A percentile compares a stretch with the other conserved stretches of the same genome.
These are phyloP conservation scores for Fusarium nisikadoi DNA, from an alignment of 2,329 filamentous ascomycete species.

Conservation along the genomic window DNA sequence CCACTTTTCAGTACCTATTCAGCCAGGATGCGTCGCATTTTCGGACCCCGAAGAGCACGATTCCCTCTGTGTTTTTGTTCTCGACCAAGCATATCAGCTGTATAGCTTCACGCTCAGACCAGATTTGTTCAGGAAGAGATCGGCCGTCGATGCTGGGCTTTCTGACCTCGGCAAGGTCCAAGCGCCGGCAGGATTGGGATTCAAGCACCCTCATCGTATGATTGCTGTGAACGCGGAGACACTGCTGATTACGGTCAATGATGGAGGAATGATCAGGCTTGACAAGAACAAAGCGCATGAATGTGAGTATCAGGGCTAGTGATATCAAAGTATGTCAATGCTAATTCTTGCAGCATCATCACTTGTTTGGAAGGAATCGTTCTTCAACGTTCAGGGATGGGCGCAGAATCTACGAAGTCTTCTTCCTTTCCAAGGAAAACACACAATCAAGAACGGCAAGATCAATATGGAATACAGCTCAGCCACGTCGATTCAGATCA, in stretches of 20 bases:
- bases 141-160: conserved; percentile 77
- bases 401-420: conserved; percentile 72
- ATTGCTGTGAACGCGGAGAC: conserved; percentile 78
- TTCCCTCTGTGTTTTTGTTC: conserved; percentile 79
- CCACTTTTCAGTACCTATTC: conserved; percentile 77
- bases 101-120: conserved; percentile 86
- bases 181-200: conserved; percentile 76
- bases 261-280: conserved; percentile 79
- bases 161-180: conserved; percentile 81
- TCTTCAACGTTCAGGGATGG: conserved; percentile 80
- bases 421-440: conserved; percentile 72
- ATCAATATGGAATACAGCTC: conserved; percentile 74
- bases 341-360: conserved; percentile 40
- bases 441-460: conserved; percentile 72
- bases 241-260: conserved; percentile 82
- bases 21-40: conserved; percentile 82
- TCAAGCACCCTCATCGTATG: conserved; percentile 84
- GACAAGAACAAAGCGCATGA: conserved; percentile 65
- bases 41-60: conserved; percentile 83
- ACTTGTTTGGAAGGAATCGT: conserved; percentile 73
- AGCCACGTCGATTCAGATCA: conserved; percentile 70
- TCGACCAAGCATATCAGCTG: conserved; percentile 82
- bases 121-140: conserved; percentile 79
- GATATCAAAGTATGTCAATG: background rate
- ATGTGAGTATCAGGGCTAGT: conserved; percentile 50